These are phyloP conservation scores for Tulasnella sp. DNA, from an alignment of 768 basidiomycete genomes.

Conservation along the genomic window DNA sequence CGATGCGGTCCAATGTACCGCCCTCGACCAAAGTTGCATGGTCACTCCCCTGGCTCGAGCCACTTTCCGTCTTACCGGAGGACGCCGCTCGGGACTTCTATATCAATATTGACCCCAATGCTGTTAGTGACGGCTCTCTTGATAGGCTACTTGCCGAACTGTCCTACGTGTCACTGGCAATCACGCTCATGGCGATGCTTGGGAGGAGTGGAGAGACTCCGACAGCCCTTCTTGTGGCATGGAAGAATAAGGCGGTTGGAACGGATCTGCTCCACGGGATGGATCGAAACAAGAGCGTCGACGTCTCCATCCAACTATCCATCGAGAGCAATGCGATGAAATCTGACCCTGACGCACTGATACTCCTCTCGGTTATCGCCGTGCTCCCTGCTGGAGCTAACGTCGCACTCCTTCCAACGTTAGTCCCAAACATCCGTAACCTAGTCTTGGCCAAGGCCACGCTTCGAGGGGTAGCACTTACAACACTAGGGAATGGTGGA, in stretches of 20 bases:
- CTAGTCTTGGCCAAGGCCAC: neutral
- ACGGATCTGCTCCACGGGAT: slow-evolving; percentile 3
- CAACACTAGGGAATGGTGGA: neutral
- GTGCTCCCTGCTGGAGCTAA: slow-evolving; percentile 23
- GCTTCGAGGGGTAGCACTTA: neutral
- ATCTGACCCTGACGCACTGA: slow-evolving; percentile 20
- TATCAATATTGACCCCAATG: slow-evolving; percentile 20
- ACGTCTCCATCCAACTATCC: slow-evolving; percentile 23
- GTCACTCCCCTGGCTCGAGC: neutral
- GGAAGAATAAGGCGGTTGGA: neutral
- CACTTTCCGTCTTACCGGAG: neutral
- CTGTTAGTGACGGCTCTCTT: slow-evolving; percentile 22
- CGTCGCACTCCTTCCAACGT: slow-evolving; percentile 5
- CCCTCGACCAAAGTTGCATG: neutral
- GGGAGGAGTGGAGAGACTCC: slow-evolving; percentile 14
- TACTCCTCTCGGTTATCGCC: slow-evolving; percentile 23
- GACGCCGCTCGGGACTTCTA: slow-evolving; percentile 19
- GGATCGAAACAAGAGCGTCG: slow-evolving; percentile 20
- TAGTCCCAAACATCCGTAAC: neutral
- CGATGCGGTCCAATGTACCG: slow-evolving; percentile 24
- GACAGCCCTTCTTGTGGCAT: slow-evolving; percentile 8
- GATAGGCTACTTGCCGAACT: slow-evolving; percentile 23
- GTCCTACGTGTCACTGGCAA: slow-evolving; percentile 28
- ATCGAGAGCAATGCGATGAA: slow-evolving; percentile 21
- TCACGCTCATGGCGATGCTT: slow-evolving; percentile 29